Conservation (phyloP, 2,329 filamentous ascomycete species). For the Pseudogymnoascus sp. region DNA sequence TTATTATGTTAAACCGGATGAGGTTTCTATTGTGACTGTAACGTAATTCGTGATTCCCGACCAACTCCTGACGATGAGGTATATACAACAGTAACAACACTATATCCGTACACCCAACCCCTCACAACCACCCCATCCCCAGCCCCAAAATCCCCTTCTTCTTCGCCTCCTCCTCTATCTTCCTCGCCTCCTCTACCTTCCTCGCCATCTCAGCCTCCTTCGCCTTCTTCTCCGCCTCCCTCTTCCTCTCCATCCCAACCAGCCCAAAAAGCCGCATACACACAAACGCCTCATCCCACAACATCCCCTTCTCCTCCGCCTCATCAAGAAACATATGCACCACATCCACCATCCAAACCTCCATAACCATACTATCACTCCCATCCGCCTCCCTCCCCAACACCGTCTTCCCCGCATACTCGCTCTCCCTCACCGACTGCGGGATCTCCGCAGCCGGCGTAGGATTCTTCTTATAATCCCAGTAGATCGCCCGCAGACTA, state of each 20-base stretch:
- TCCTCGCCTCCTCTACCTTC: background rate
- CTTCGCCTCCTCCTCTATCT: background rate
- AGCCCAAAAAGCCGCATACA: conserved; percentile 46
- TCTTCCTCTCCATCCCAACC: conserved; percentile 38
- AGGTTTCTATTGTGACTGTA: background rate
- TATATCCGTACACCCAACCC: background rate
- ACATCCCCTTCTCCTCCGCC: conserved; percentile 34
- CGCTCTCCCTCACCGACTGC: background rate
- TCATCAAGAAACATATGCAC: conserved; percentile 4
- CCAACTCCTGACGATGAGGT: conserved; percentile 7
- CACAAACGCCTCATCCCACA: conserved; percentile 42
- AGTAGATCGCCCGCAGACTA: background rate
- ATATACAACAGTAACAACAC: background rate
- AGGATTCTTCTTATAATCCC: background rate
- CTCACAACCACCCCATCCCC: conserved; percentile 9
- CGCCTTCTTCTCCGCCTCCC: conserved; percentile 24
- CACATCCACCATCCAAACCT: conserved; percentile 19
- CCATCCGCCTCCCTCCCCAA: conserved; percentile 24
- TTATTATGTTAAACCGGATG: background rate
- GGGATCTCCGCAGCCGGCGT: background rate
- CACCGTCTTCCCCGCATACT: background rate
- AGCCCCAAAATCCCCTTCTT: conserved; percentile 5
- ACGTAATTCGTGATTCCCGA: background rate
- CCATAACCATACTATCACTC: conserved; percentile 12
- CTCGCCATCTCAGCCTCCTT: background rate